Conservation (phyloP, 148 eudicot genomes). For the Hydrangea macrophylla region DNA sequence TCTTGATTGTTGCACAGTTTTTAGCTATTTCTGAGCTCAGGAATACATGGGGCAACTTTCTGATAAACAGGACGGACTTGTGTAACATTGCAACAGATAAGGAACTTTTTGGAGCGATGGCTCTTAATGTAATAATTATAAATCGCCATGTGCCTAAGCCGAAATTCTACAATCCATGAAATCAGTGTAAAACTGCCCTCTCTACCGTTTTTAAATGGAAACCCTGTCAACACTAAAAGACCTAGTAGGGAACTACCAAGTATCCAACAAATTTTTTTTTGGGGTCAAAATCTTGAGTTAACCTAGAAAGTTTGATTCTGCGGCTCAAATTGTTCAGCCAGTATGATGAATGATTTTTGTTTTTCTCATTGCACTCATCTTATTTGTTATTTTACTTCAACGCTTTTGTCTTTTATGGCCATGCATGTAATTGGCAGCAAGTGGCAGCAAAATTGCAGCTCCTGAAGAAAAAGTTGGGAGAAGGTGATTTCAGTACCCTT, state of each 20-base stretch:
- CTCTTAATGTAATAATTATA: neutral
- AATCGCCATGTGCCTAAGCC: neutral
- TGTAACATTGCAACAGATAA: neutral
- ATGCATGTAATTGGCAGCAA: constrained; percentile 36
- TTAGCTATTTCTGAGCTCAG: neutral
- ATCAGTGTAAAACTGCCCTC: too few species aligned
- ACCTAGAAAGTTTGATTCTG: constrained; percentile 6
- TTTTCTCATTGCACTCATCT: constrained; percentile 5
- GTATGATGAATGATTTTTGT: neutral
- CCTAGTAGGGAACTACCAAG: neutral
- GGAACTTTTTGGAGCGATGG: neutral
- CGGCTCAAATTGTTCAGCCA: neutral
- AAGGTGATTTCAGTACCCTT: constrained; percentile 57
- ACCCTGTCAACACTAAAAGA: neutral
- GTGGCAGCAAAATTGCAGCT: constrained; percentile 54
- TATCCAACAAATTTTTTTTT: neutral
- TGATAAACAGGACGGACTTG: neutral
- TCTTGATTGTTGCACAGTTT: neutral
- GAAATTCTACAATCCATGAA: neutral
- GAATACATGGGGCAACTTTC: neutral
- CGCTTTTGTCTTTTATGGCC: neutral
- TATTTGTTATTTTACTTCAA: neutral
- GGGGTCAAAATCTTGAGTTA: neutral
- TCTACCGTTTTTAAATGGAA: neutral
- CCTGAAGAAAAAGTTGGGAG: constrained; percentile 54